These are phyloP conservation scores for Raddia guianensis DNA, from an alignment of 176 grass and related monocot species.

Conservation along the genomic window DNA sequence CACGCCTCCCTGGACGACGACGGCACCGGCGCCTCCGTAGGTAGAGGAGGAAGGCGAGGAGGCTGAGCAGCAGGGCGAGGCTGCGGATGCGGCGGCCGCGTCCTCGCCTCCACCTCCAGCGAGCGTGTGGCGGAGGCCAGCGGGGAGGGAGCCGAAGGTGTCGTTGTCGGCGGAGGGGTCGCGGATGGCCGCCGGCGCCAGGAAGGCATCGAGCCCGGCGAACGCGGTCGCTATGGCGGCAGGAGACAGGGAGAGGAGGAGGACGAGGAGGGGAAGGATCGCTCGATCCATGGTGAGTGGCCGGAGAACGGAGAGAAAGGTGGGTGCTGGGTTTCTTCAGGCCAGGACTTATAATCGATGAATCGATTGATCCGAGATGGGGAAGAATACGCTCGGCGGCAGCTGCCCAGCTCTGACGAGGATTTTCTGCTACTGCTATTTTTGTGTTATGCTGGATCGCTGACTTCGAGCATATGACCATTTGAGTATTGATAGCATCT, in stretches of 20 bases:
- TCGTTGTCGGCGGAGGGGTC: slow-evolving; percentile 61
- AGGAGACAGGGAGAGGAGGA: slow-evolving; percentile 15
- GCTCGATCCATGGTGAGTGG: slow-evolving; percentile 1
- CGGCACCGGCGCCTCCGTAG: no score
- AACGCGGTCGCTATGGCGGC: not conserved
- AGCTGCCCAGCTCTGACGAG: no score
- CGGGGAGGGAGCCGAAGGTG: slow-evolving; percentile 54
- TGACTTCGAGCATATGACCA: no score
- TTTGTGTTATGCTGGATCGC: no score
- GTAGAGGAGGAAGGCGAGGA: no score
- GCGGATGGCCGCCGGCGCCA: slow-evolving; percentile 38
- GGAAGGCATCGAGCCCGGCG: slow-evolving; percentile 66
- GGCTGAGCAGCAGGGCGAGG: no score
- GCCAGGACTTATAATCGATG: slow-evolving; percentile 25
- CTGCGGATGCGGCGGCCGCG: no score
- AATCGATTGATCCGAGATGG: slow-evolving; percentile 50
- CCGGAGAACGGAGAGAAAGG: not conserved
- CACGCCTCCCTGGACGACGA: no score
- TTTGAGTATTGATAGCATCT: no score
- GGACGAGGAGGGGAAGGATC: slow-evolving; percentile 9
- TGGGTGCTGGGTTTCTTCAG: slow-evolving; percentile 16
- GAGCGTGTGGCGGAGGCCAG: slow-evolving; percentile 41
- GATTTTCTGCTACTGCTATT: slow-evolving; percentile 22
- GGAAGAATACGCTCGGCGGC: not conserved
- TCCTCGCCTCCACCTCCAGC: no score